These are phyloP conservation scores for Tricladium varicosporioides DNA, from an alignment of 2,329 filamentous ascomycete genomes.

Conservation along the genomic window DNA sequence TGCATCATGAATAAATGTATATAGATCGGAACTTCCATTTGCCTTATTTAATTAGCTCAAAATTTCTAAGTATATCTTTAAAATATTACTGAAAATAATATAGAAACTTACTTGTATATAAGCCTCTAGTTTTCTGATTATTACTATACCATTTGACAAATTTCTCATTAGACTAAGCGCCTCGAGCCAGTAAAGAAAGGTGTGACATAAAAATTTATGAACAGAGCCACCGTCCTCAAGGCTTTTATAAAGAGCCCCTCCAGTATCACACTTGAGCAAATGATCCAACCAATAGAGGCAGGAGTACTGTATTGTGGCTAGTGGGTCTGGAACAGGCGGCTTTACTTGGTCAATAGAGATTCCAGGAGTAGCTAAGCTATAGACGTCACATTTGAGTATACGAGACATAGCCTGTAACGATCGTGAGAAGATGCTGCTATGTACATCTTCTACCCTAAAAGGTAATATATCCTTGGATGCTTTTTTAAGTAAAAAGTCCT, in stretches of 20 bases:
- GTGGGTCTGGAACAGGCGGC: slow-evolving; percentile 1
- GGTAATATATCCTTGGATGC: not conserved
- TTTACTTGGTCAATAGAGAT: slow-evolving; percentile 1
- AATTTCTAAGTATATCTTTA: not conserved
- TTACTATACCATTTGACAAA: not conserved
- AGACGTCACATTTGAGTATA: not conserved
- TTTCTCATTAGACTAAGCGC: not conserved
- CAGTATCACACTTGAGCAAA: not conserved
- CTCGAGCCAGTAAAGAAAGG: slow-evolving; percentile 4
- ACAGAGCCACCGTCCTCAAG: not conserved
- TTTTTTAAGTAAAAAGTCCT: slow-evolving; percentile 1
- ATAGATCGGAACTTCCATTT: slow-evolving; percentile 13
- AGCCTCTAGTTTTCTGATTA: slow-evolving; percentile 2
- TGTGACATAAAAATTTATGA: not conserved
- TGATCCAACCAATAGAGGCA: not conserved
- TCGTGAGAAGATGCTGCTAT: slow-evolving; percentile 1
- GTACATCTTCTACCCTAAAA: not conserved
- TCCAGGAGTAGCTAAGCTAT: not conserved
- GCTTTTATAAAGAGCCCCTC: not conserved
- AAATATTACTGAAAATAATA: not conserved
- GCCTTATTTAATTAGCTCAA: not conserved
- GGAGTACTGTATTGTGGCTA: not conserved
- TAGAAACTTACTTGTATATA: slow-evolving; percentile 1
- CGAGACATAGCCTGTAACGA: not conserved
- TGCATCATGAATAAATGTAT: slow-evolving; percentile 27